These are phyloP conservation scores for Pichia sp. DNA, from an alignment of 1,139 yeast genomes.

Conservation along the genomic window DNA sequence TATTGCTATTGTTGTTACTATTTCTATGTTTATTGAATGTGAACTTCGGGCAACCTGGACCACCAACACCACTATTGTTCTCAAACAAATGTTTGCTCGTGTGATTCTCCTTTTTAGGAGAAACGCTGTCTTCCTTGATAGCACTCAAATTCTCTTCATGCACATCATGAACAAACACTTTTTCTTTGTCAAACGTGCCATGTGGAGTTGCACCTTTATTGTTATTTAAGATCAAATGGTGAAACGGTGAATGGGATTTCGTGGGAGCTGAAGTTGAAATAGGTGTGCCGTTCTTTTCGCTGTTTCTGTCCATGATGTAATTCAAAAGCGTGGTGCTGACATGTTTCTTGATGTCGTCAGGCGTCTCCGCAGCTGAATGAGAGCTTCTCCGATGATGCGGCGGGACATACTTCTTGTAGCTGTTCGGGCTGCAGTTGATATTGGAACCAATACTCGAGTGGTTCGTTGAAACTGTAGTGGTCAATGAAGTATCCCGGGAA, in stretches of 20 bases:
- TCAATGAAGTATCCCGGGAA: conserved; percentile 20
- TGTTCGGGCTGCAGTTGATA: conserved; percentile 10
- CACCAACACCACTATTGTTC: too few species aligned
- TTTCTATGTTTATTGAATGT: too few species aligned
- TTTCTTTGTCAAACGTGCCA: background rate
- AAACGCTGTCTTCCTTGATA: too few species aligned
- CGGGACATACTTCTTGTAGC: conserved; percentile 32
- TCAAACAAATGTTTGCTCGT: too few species aligned
- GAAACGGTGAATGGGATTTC: conserved; percentile 15
- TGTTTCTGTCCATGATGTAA: conserved; percentile 1
- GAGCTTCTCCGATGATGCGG: conserved; percentile 39
- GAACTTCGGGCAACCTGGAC: too few species aligned
- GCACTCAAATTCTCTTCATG: too few species aligned
- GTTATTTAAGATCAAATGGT: conserved; percentile 4
- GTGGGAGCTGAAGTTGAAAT: conserved; percentile 38
- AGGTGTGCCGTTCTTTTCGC: conserved; percentile 19
- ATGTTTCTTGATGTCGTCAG: background rate
- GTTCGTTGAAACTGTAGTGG: conserved; percentile 17
- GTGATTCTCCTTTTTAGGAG: too few species aligned
- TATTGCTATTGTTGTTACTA: too few species aligned
- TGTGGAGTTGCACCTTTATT: background rate
- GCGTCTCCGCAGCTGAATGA: conserved; percentile 19
- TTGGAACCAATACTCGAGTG: conserved; percentile 21
- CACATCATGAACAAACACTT: too few species aligned
- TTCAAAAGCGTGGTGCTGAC: background rate